Conservation (phyloP, 495 filamentous ascomycete genomes). For the Hypoxylon rickii region DNA sequence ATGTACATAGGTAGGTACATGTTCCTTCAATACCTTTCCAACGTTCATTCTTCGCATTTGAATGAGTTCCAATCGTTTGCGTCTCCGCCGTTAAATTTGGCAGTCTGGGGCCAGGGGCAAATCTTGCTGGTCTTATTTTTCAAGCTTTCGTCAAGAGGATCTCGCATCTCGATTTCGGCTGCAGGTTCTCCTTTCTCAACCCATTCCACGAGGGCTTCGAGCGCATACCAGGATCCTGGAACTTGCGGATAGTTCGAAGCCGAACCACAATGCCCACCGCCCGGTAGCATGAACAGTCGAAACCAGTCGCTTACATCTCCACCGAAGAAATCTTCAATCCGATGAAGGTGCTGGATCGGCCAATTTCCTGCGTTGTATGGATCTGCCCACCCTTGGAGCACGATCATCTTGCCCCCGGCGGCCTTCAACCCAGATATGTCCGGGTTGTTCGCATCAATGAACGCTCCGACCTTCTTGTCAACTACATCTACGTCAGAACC, state of each 20-base stretch:
- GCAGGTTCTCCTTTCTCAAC: slow-evolving; percentile 38
- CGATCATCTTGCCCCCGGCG: slow-evolving; percentile 45
- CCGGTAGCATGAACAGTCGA: slow-evolving; percentile 46
- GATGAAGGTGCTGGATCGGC: slow-evolving; percentile 48
- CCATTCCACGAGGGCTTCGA: slow-evolving; percentile 39
- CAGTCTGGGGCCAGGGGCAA: slow-evolving; percentile 46
- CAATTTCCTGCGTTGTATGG: slow-evolving; percentile 46
- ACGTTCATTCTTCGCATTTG: slow-evolving; percentile 13
- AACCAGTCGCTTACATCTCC: slow-evolving; percentile 43
- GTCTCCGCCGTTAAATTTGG: slow-evolving; percentile 30
- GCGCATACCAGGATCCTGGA: slow-evolving; percentile 41
- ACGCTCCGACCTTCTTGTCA: slow-evolving; percentile 34
- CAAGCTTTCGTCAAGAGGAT: slow-evolving; percentile 32
- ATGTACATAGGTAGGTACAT: no score
- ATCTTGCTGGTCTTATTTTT: slow-evolving; percentile 41
- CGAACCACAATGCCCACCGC: slow-evolving; percentile 48
- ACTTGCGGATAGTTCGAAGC: slow-evolving; percentile 39
- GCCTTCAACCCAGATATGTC: slow-evolving; percentile 41
- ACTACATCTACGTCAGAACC: slow-evolving; percentile 42
- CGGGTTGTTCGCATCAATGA: slow-evolving; percentile 45
- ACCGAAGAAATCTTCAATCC: slow-evolving; percentile 38
- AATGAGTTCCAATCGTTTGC: slow-evolving; percentile 30
- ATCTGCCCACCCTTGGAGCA: slow-evolving; percentile 49
- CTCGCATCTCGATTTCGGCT: slow-evolving; percentile 34
- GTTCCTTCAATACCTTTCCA: no score